A percentile compares a stretch with the other conserved stretches of the same genome.
Conservation (phyloP, 305 asterid genomes). For the Fraxinus ornus region DNA sequence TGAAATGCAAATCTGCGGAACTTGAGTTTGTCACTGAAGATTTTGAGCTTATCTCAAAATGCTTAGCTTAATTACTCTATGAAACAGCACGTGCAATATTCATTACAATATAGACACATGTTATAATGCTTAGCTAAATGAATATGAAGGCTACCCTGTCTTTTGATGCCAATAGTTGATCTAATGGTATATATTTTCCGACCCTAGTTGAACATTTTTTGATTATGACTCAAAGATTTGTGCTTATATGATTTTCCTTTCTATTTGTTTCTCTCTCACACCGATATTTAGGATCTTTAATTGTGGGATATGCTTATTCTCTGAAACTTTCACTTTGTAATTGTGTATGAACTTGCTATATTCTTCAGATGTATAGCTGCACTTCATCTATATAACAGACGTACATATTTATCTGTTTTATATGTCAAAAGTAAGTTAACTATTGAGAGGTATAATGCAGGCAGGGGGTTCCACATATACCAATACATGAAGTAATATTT, state of each 20-base stretch:
- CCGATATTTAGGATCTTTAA: neutral
- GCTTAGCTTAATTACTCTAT: neutral
- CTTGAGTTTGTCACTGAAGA: neutral
- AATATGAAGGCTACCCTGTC: neutral
- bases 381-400: neutral
- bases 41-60: neutral
- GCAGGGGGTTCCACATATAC: constrained; percentile 50
- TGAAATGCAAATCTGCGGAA: constrained; percentile 1
- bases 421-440: constrained; percentile 6
- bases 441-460: constrained; percentile 46
- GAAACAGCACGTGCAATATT: neutral
- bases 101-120: neutral
- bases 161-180: neutral
- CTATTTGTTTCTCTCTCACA: neutral
- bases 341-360: neutral
- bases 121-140: neutral
- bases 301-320: neutral
- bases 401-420: neutral
- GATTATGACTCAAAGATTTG: neutral
- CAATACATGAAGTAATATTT: constrained; percentile 79
- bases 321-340: neutral
- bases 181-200: neutral
- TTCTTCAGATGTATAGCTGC: constrained; percentile 1
- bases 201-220: neutral
- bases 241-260: neutral